Evolutionary conservation across 1,284 basidiomycete genomes (phyloP).

Genomic region (Tetrapyrgos nigripes): DNA sequence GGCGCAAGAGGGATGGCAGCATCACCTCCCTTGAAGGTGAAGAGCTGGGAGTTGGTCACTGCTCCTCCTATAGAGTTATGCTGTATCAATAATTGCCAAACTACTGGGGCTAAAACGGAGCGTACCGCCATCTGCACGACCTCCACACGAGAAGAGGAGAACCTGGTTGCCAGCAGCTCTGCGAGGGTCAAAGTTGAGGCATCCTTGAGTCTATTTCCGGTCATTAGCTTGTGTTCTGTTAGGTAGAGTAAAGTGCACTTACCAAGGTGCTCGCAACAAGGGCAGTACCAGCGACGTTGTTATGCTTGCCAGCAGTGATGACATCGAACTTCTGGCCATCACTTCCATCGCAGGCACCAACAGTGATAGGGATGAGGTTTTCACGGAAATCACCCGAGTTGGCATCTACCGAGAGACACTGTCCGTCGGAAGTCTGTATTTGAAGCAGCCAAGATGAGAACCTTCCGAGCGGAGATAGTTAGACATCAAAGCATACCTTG

Average conservation of each 20-base stretch:
- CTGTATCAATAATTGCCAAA: neutral
- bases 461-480: too few relatives aligned
- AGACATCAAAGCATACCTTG: slow-evolving; percentile 11
- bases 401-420: slow-evolving; percentile 23
- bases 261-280: slow-evolving; percentile 22
- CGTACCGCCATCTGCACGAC: slow-evolving; percentile 29
- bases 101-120: neutral
- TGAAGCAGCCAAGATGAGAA: neutral
- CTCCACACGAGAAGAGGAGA: slow-evolving; percentile 30
- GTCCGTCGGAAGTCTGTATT: slow-evolving; percentile 22
- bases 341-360: slow-evolving; percentile 23
- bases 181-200: slow-evolving; percentile 30
- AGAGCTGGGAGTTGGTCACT: slow-evolving; percentile 28
- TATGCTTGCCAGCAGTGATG: slow-evolving; percentile 23
- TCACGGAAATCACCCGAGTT: slow-evolving; percentile 28
- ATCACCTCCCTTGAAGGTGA: slow-evolving; percentile 22
- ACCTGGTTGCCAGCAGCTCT: slow-evolving; percentile 28
- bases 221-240: too few relatives aligned
- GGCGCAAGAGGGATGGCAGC: slow-evolving; percentile 15
- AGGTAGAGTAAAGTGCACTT: neutral
- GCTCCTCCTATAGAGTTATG: slow-evolving; percentile 16
- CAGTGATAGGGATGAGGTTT: slow-evolving; percentile 26
- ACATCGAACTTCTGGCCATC: slow-evolving; percentile 27
- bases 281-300: slow-evolving; percentile 17
- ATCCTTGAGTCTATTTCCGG: slow-evolving; percentile 15